phyloP scores from a whole-genome alignment of 768 basidiomycete genomes.

The Phylloporus sp. region DNA sequence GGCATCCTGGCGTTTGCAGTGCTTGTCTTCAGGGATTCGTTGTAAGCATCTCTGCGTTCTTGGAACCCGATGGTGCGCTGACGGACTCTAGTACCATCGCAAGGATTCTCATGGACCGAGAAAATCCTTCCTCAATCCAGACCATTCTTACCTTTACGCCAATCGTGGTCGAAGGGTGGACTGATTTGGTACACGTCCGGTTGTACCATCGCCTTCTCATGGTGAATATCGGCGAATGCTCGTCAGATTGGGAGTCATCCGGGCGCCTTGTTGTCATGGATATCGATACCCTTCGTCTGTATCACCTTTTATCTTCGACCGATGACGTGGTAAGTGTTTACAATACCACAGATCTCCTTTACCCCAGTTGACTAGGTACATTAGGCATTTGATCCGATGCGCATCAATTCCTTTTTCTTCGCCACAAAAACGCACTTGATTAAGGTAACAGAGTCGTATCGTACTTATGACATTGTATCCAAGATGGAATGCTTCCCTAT shows the following conservation, averaged over 20 bases:
- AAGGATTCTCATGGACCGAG: neutral
- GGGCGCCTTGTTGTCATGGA: conserved; percentile 3
- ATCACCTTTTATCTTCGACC: neutral
- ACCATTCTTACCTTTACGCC: neutral
- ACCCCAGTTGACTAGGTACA: neutral
- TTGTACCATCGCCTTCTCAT: conserved; percentile 9
- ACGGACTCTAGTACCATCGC: conserved; percentile 1
- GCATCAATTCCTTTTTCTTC: neutral
- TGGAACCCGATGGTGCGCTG: neutral
- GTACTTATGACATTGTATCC: neutral
- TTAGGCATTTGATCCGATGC: neutral
- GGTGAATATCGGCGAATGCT: conserved; percentile 3
- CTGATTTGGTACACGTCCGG: neutral
- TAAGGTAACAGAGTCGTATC: neutral
- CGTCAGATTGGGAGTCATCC: neutral
- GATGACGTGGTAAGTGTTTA: neutral
- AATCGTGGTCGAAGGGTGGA: neutral
- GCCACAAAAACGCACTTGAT: conserved; percentile 4
- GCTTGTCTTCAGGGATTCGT: conserved; percentile 2
- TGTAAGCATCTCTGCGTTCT: neutral
- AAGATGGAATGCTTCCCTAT: conserved; percentile 10
- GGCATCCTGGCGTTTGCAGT: conserved; percentile 7
- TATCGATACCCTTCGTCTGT: conserved; percentile 4
- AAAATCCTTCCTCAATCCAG: neutral
- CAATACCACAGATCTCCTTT: neutral